Evolutionary conservation across 2,329 filamentous ascomycete species (phyloP), one percentile per base, ranked within the genome.

Genomic region (Aspergillus uvarum): DNA sequence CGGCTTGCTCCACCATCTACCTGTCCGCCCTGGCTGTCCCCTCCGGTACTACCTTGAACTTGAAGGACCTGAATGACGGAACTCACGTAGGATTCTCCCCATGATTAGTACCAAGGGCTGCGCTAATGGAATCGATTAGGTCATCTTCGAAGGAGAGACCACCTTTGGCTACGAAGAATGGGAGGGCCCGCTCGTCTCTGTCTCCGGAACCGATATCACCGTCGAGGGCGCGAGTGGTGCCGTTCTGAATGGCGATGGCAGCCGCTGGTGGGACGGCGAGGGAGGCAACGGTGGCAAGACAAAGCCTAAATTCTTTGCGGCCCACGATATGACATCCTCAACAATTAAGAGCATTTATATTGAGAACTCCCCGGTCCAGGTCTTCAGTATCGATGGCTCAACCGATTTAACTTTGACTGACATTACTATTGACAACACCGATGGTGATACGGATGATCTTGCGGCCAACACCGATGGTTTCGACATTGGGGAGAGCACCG

Each of bases 231-330:
- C 80, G 26, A 62, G 74, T 0, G 86, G 83, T 21, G 78, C 78
- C 61, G 73, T 79, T 16, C 80, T 89, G 50, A 77, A 89, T 67
- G 83, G 84, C 55, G 78, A 83, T 32, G 85, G 86, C 42, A 69
- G 78, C 12, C 70, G 75, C 31, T 88, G 82, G 81, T 89, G 86
- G 87, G 86, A 89, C 65, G 76, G 79, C 56, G 66, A 86, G 74
- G 87, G 87, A 51, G 74, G 74, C 67, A 87, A 86, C 68, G 84
- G 85, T 26, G 86, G 86, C 70, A 83, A 82, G 75, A 83, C 72
- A n/a, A 89, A 89, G 81, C 87, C 87, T 65, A 85, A 87, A 77
- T 86, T 88, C 77, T 87, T 87, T 79, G 80, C 74, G 63, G 81
- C 81, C 21, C 74, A 76, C 59, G 54, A 58, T 5, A 59, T 76